Evolutionary conservation across 2,329 filamentous ascomycete genomes (phyloP), one percentile per base, ranked within the genome.

Genomic region (Fusarium ramigenum): DNA sequence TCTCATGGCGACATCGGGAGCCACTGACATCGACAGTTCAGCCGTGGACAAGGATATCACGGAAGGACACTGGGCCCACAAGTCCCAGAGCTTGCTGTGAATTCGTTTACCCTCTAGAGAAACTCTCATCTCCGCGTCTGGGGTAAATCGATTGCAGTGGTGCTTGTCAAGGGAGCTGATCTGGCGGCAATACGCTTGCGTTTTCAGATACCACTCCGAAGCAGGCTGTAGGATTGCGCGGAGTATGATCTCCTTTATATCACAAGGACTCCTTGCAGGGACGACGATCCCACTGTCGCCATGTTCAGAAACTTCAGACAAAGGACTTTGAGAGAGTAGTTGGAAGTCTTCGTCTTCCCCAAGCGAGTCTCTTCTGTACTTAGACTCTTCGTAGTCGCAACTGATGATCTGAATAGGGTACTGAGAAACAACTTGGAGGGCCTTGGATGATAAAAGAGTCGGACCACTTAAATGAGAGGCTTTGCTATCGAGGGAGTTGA

Each of bases 101-200:
- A 64, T 37, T 16, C 18, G 57, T 16, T 64, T 62, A 0, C 57
- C 62, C 9, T 12, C 32, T 5, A 52, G 15, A 16, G 62, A 23
- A 16, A 64, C 57, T 2, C 10, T 39, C 10, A 64, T 62, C 30
- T 64, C 62, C 1, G 62, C 21, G 7, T 64, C 57, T 18, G 62
- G 62, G 1, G 62, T 62, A 8, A 64, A 64, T 1, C 62, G 62
- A 6, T 40, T 9, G 3, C 32, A 30, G 30, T 64, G 62, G 5
- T 64, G 57, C 21, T 64, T 64, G 4, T 64, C 62, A 7, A 64
- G 62, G 19, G 62, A 12, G n/a, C 62, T 64, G 11, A 64, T 64
- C 8, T 32, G 57, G 1, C 62, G 25, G 30, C 62, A 62, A 6
- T 52, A 64, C 7, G 62, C 62, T 34, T 62, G 62, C 0, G 62